Evolutionary conservation across 139 green algal genomes (phyloP), one percentile per base, ranked within the genome.

Genomic region (Zygnema cylindricum): DNA sequence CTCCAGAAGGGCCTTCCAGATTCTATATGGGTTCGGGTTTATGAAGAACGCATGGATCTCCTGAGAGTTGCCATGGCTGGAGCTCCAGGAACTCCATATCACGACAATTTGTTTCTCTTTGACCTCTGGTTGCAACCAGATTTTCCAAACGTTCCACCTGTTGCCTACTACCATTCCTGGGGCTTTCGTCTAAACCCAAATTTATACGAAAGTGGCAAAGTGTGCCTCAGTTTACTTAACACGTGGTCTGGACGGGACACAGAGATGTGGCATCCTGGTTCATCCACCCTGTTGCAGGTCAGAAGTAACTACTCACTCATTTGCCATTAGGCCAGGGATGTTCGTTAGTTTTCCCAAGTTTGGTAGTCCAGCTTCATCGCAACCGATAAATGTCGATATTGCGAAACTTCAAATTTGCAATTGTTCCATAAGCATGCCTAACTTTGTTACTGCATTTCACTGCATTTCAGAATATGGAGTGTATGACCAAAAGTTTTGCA

Each of bases 151-250:
- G 76, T 76, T 22, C 92, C 92, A 41, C 93, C 93, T 0, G 84
- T 88, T 25, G 91, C 82, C 35, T 86, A 86, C 57, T 93, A 93
- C 49, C 88, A 93, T 55, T 94, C 92, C 23, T 39, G 69, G 22
- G 92, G 92, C 42, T 22, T 91, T 22, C 90, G 92, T 0, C 30
- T 94, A 38, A 94, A 98, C 93, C 96, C 96, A 78, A 98, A 98
- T 92, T 93, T 98, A 76, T 97, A 94, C 77, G 93, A 93, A 86
- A 84, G 76, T 1, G 88, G 90, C 63, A 94, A 95, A 81, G 95
- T 98, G 49, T 98, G 96, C 91, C 93, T 98, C 42, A 95, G 86
- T 32, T 91, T 98, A 89, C 94, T 98, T 85, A 94, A 95, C 90
- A 98, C 96, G 30, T 98, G 96, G 96, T 92, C 89, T 69, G 78